A percentile compares a stretch with the other conserved stretches of the same genome.
Conservation (phyloP, 352 stramenopile species). For the Pythium sp. region DNA sequence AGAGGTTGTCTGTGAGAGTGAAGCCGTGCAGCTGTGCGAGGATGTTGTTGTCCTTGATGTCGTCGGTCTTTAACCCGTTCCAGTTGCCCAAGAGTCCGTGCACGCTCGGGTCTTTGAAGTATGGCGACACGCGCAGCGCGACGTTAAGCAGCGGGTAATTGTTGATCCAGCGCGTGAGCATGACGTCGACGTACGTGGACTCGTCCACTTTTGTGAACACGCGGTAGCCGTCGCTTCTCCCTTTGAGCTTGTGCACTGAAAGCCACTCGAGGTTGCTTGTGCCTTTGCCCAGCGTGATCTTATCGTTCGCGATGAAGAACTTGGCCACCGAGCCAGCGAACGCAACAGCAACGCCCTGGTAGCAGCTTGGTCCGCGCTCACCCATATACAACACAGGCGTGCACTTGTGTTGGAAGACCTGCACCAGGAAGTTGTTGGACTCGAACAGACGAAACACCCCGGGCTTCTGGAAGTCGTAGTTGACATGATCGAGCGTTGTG, state of each 20-base stretch:
- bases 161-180: slow-evolving; percentile 23
- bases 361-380: slow-evolving; percentile 22
- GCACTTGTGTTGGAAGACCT: slow-evolving; percentile 37
- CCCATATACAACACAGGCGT: slow-evolving; percentile 11
- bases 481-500: slow-evolving; percentile 29
- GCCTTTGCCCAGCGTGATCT: slow-evolving; percentile 23
- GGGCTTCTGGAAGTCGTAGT: slow-evolving; percentile 30
- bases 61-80: slow-evolving; percentile 25
- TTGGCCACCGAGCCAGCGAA: slow-evolving; percentile 28
- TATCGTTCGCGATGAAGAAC: slow-evolving; percentile 26
- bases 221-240: slow-evolving; percentile 25
- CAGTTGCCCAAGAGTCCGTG: slow-evolving; percentile 30
- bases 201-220: slow-evolving; percentile 25
- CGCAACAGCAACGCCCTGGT: slow-evolving; percentile 25
- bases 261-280: slow-evolving; percentile 25
- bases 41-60: slow-evolving; percentile 20
- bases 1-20: slow-evolving; percentile 22
- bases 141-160: slow-evolving; percentile 30
- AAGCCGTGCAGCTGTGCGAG: slow-evolving; percentile 22
- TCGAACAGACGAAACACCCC: slow-evolving; percentile 31
- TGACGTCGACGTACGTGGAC: slow-evolving; percentile 32
- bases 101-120: slow-evolving; percentile 24
- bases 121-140: slow-evolving; percentile 23
- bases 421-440: slow-evolving; percentile 25
- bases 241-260: slow-evolving; percentile 22